These are phyloP conservation scores for Phialophora chinensis DNA, from an alignment of 2,329 filamentous ascomycete species.

Conservation along the genomic window DNA sequence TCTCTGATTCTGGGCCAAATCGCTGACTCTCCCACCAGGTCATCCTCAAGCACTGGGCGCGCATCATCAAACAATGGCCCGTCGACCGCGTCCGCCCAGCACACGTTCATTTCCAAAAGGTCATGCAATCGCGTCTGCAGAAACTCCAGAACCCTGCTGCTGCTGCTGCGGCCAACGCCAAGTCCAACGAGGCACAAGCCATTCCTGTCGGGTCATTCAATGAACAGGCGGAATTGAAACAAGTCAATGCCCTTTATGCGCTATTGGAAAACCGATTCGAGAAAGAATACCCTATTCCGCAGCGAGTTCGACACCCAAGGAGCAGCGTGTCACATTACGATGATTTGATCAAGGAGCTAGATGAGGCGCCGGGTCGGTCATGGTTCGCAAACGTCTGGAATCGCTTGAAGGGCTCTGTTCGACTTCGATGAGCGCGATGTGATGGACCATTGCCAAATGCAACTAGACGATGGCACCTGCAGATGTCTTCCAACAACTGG, in stretches of 20 bases:
- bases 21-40: conserved; percentile 33
- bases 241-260: conserved; percentile 65
- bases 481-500: not conserved
- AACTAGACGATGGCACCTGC: not conserved
- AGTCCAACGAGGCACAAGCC: conserved; percentile 34
- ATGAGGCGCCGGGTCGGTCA: conserved; percentile 58
- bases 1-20: not conserved
- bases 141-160: conserved; percentile 26
- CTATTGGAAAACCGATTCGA: conserved; percentile 65
- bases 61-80: conserved; percentile 54
- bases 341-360: conserved; percentile 58
- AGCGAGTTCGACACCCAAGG: conserved; percentile 55
- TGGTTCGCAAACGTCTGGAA: conserved; percentile 54
- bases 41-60: conserved; percentile 48
- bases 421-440: conserved; percentile 25
- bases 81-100: conserved; percentile 52
- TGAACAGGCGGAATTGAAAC: conserved; percentile 49
- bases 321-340: conserved; percentile 61
- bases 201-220: conserved; percentile 35
- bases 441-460: not conserved
- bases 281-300: conserved; percentile 57
- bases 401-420: conserved; percentile 50
- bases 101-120: conserved; percentile 52
- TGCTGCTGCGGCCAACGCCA: conserved; percentile 27
- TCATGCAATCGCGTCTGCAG: conserved; percentile 38